Base-by-base conservation (phyloP, 83 land plant genomes). In the Picea mariana region DNA sequence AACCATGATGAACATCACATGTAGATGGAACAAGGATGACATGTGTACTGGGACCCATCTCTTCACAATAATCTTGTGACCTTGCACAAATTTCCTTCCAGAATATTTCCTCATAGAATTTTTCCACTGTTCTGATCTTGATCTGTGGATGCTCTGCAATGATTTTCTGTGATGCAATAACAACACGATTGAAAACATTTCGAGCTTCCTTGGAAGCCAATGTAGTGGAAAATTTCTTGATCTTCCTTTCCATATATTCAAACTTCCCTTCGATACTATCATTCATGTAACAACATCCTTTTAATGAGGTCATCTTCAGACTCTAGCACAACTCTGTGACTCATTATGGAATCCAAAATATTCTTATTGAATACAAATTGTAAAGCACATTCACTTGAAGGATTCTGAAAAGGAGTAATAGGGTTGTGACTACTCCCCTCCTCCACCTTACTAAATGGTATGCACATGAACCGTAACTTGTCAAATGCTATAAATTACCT, bases 1-100 rank as follows among this genome's bases (percentile, higher is more conserved):
- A 89, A 83, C 95, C 96, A 89, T 97, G 99, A 79, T 93, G 87
- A 67, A 91, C 94, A 94, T 97, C 99, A 26, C 99, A 90, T 77
- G 78, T 83, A 78, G 98, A 95, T 81, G 99, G 99, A 78, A 95
- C 84, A 67, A 97, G 87, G 62, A 97, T 78, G 21, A 95, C 94
- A 64, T 91, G 91, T 27, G 81, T 89, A 81, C 87, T 78, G 75
- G 89, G 83, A 17, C 97, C 99, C 94, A 95, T 91, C 52, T 83
- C 86, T 81, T 88, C 86, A 78, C 89, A 88, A 62, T 86, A 88
- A 24, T 88, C 90, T 64, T 79, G 89, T 47, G 86, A 64, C 99
- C 89, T 94, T 86, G 79, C 84, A 21, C 87, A 73, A 67, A 98
- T 62, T 87, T 98, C 95, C 55, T 80, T 87, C 27, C 83, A 87